Base-by-base conservation (phyloP, 371 early-diverging fungal genomes). In the Rhizopus arrhizus region DNA sequence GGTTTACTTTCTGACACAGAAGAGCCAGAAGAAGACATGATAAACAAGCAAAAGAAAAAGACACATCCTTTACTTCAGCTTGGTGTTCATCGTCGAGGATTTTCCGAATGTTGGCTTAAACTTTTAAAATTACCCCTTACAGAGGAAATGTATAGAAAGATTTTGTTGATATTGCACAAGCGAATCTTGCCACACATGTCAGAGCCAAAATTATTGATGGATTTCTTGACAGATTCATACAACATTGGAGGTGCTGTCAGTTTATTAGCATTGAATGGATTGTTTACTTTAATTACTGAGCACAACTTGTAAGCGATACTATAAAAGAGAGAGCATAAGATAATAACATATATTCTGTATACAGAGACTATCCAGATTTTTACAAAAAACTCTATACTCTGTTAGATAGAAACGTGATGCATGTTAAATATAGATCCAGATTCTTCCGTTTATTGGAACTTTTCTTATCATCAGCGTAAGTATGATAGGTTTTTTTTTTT, bases 301-400 rank as follows among this genome's bases (percentile, higher is more conserved):
- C 89, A 97, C 73, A 94, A 94, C 65, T 72, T 96, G 88, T 90
- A 82, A 71, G 89, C 78, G 5, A 7, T 38, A 5, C 12, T 40
- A 9, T 11, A 48, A 13, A 15, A 12, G 11, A 15, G 22, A 15
- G 10, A n/a, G n/a, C 5, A 41, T 5, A 15, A 43, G 34, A 22
- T 41, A 4, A 11, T 28, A 40, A n/a, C 16, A 36, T 1, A 36
- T 6, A 40, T 12, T 40, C 10, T 43, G n/a, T 43, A 1, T 13
- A 32, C 64, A 90, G 90, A 32, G 95, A 95, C 73, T 97, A 96
- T 69, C 97, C 97, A n/a, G 90, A 94, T 66, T 97, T 97, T 64
- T 97, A 94, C 75, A 83, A 77, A 53, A 95, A 96, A 70, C 89
- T 97, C 31, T 97, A 97, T 69, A 81, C 85, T 34, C 74, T 96